phyloP scores from a whole-genome alignment of 768 basidiomycete genomes.

The Suillus subaureus region DNA sequence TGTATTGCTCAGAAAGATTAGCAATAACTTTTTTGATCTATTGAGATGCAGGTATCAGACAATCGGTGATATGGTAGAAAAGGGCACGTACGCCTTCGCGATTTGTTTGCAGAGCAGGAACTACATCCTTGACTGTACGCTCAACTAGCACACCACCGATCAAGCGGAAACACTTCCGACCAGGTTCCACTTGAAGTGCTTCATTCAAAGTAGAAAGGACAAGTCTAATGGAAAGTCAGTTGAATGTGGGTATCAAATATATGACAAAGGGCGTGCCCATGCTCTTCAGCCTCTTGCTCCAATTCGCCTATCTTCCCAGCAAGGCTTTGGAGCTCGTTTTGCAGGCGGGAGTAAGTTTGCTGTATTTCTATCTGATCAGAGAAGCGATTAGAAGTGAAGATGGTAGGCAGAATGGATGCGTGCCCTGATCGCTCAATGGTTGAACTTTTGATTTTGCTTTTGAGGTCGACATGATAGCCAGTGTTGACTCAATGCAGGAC shows the following conservation, averaged over 20 bases:
- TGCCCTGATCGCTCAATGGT: constrained; percentile 74
- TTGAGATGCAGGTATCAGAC: constrained; percentile 19
- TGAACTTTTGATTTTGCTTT: constrained; percentile 64
- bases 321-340: constrained; percentile 88
- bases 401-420: constrained; percentile 22
- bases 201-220: constrained; percentile 89
- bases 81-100: constrained; percentile 70
- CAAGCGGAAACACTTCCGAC: constrained; percentile 94
- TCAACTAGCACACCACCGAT: constrained; percentile 96
- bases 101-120: constrained; percentile 89
- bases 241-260: constrained; percentile 5
- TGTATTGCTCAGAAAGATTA: constrained; percentile 84
- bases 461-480: constrained; percentile 45
- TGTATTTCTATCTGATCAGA: constrained; percentile 75
- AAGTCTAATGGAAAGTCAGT: constrained; percentile 51
- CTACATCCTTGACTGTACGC: constrained; percentile 92
- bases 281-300: constrained; percentile 95
- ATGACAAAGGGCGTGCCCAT: constrained; percentile 59
- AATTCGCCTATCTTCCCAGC: constrained; percentile 96
- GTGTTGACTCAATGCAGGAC: constrained; percentile 15
- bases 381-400: constrained; percentile 37
- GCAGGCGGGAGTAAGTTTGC: constrained; percentile 76
- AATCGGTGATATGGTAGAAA: background rate
- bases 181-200: constrained; percentile 77
- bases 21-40: constrained; percentile 85